Evolutionary conservation across 352 stramenopile genomes (phyloP), one percentile per base, ranked within the genome.

Genomic region (Phytopythium chamaehyphon): DNA sequence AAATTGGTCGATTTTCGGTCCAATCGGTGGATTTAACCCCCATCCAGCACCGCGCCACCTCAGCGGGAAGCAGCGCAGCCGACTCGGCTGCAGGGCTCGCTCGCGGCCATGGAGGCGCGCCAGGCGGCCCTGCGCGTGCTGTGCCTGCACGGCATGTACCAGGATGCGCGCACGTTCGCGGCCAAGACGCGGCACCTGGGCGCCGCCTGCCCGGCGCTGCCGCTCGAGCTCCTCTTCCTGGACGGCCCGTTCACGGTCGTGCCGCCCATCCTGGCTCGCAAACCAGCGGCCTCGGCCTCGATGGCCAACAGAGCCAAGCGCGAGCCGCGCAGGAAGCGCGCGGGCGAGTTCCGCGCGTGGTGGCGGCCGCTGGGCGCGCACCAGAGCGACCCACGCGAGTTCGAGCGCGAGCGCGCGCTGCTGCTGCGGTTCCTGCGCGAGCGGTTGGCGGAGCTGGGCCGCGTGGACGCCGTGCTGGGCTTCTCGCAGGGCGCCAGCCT

Each of bases 81-180:
- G 39, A 15, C 39, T 28, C 24, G 15, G 5, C 28, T 33, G 5
- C 5, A 33, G 28, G 28, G 5, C 28, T 5, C 42, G 50, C 48
- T n/a, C n/a, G n/a, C 45, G 21, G 2, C 51, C 33, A 36, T 69
- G 22, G 61, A 43, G 19, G 43, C 44, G 40, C 49, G 42, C 19
- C 55, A 46, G 18, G 62, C 66, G 42, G 81, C 79, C 51, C 61
- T 93, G 44, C 77, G 80, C 19, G 62, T 93, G 48, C 53, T 93
- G 43, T 93, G 83, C 63, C 75, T 93, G 24, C 83, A 93, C 49
- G 83, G 83, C 47, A 93, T 93, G 80, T 93, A 91, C 65, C 83
- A 93, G 65, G 84, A 90, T 47, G 75, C 66, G 47, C 58, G 64
- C 26, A 77, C 78, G 9, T 90, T 93, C 23, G 51, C 61, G 40